Conservation (phyloP, 2,329 filamentous ascomycete species). For the Colletotrichum plurivorum region DNA sequence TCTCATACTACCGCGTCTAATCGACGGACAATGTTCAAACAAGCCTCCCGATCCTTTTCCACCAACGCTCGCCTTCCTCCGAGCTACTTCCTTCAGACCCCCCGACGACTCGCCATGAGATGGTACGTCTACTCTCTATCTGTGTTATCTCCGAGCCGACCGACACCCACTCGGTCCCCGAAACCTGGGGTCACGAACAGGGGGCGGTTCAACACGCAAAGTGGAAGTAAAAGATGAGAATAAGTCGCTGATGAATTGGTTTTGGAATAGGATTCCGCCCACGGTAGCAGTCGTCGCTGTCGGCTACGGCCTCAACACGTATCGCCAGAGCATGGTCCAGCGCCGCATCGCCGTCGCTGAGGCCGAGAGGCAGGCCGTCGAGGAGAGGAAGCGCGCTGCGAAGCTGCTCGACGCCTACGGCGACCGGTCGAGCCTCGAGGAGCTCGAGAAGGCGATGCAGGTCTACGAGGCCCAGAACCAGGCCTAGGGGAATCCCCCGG, state of each 20-base stretch:
- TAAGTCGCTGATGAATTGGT: conserved; percentile 5
- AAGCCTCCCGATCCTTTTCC: conserved; percentile 49
- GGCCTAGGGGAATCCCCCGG: background rate
- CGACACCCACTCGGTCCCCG: conserved; percentile 4
- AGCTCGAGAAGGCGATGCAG: conserved; percentile 63
- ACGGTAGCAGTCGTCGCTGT: conserved; percentile 49
- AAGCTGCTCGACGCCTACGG: conserved; percentile 65
- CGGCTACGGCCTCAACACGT: conserved; percentile 53
- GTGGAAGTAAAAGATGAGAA: background rate
- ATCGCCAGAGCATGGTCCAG: conserved; percentile 47
- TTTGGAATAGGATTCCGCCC: conserved; percentile 49
- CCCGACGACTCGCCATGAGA: conserved; percentile 48
- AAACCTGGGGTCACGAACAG: conserved; percentile 10
- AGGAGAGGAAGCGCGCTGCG: conserved; percentile 54
- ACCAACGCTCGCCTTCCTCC: conserved; percentile 52
- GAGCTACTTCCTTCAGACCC: conserved; percentile 50
- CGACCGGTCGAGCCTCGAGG: conserved; percentile 62
- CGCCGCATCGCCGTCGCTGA: conserved; percentile 47
- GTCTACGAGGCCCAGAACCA: conserved; percentile 56
- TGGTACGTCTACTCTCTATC: conserved; percentile 46
- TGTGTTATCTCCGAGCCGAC: conserved; percentile 1
- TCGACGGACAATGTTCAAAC: conserved; percentile 32
- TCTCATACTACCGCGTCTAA: background rate
- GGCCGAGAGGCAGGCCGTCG: conserved; percentile 52
- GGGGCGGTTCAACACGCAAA: background rate